Base-by-base conservation (phyloP, 441 rosid genomes). In the Adansonia madagascariensis region DNA sequence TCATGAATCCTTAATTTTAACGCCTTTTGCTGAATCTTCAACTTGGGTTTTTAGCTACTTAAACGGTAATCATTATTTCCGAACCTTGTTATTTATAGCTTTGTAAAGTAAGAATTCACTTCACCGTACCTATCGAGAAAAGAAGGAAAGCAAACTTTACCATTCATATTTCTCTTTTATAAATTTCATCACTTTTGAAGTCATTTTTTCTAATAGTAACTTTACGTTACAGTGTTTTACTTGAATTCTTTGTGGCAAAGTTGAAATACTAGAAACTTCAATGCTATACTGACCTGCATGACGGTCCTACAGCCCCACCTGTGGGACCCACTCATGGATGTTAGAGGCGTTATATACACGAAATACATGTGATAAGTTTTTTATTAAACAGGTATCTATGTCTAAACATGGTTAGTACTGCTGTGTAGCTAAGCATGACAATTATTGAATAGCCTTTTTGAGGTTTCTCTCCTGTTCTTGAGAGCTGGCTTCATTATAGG, bases 341-440 rank as follows among this genome's bases (percentile, higher is more conserved):
- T 50, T 8, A 35, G 71, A 18, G 60, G 71, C 50, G 27, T 31
- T 49, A 47, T 63, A 41, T 11, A 63, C 78, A 75, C 39, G 27
- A 31, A 50, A 2, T 50, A 75, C 46, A 62, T 63, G 62, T 75
- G 78, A 75, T 75, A n/a, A 17, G n/a, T 63, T 11, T 27, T 62
- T 75, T 11, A 63, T 3, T 47, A 31, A 50, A 53, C 8, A 59
- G 59, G 24, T 4, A 9, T 75, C 62, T 63, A 49, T 5, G 24
- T 74, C 24, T 75, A 75, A 75, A 62, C 49, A 62, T 63, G 78
- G 62, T 50, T 46, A 63, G 78, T 63, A 49, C n/a, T 49, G 62
- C 71, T 75, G 71, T 62, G 9, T 75, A 11, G 24, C 22, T 47
- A 39, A 35, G 20, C 17, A 18, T 50, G 62, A 12, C 24, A 62